Evolutionary conservation across 129 eudicot genomes (phyloP), one percentile per base, ranked within the genome.

Genomic region (Kitagawia praeruptora): DNA sequence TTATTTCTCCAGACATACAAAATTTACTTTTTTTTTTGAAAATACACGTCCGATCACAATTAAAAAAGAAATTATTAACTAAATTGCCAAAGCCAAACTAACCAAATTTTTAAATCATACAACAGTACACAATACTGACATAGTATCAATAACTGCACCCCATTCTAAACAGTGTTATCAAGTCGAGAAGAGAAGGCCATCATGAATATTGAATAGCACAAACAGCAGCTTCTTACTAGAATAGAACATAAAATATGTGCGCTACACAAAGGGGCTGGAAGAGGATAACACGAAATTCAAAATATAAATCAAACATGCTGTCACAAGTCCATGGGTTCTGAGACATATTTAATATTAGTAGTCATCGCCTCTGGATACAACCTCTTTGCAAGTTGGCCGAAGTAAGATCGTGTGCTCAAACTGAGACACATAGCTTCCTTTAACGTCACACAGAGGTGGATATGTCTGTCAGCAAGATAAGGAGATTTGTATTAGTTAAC

Each of bases 301-400:
- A 39, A 44, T 73, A 42, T 45, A 75, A 74, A 74, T 14, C 16
- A 46, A 74, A 11, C 40, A 25, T 46, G n/a, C 41, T 74, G 13
- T 74, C 46, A 74, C 61, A 46, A 74, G 77, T 46, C 40, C 77
- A 46, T 18, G 77, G 40, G 15, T 28, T n/a, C 40, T 0, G 23
- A 0, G 2, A 34, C 58, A 42, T 44, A 25, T 27, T 34, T 10
- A 46, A 75, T 21, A 78, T 83, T 78, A 95, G 84, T 89, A 96
- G 84, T 96, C 99, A 74, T 83, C 89, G 21, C 99, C 99, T 85
- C 95, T 89, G 41, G 99, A 96, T 19, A 96, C 83, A 37, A 96
- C 95, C 86, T 96, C 99, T 80, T 96, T 96, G 95, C 99, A 96
- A 27, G 99, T 96, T 19, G 99, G 99, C 27, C 98, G 97, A 56